These are phyloP conservation scores for Penicillium roqueforti DNA, from an alignment of 495 filamentous ascomycete genomes.

Conservation along the genomic window DNA sequence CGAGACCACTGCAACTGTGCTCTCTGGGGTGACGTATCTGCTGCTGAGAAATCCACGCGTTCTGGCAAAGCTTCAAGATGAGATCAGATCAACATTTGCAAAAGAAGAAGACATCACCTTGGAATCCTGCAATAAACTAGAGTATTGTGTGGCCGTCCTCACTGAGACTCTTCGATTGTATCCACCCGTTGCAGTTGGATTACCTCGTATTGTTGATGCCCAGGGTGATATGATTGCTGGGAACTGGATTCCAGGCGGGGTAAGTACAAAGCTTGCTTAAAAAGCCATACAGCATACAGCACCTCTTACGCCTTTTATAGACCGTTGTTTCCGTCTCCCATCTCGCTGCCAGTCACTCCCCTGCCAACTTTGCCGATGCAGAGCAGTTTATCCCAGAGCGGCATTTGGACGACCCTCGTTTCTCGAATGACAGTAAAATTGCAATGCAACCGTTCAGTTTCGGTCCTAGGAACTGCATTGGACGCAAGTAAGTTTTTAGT, in stretches of 20 bases:
- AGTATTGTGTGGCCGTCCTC: constrained; percentile 53
- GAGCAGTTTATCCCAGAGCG: constrained; percentile 51
- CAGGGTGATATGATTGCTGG: constrained; percentile 45
- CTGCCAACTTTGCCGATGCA: constrained; percentile 42
- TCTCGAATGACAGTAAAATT: constrained; percentile 37
- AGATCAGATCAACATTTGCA: constrained; percentile 48
- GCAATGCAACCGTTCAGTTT: constrained; percentile 53
- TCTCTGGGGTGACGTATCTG: constrained; percentile 51
- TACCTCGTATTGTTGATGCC: constrained; percentile 43
- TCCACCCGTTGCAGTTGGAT: constrained; percentile 47
- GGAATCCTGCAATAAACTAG: constrained; percentile 37
- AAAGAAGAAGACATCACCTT: constrained; percentile 50
- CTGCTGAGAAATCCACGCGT: constrained; percentile 45
- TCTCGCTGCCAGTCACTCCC: constrained; percentile 40
- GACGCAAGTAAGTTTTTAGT: constrained; percentile 44
- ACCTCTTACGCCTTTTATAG: constrained; percentile 23
- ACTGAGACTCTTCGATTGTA: constrained; percentile 56
- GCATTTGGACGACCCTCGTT: constrained; percentile 35
- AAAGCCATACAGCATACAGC: neutral
- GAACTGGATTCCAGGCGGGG: constrained; percentile 35
- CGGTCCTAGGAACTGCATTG: constrained; percentile 59
- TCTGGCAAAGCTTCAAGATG: constrained; percentile 41
- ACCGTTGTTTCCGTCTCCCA: constrained; percentile 46
- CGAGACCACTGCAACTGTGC: constrained; percentile 58
- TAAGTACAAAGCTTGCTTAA: constrained; percentile 7